phyloP scores from a whole-genome alignment of 768 basidiomycete species.

The Amylocystis lapponica region DNA sequence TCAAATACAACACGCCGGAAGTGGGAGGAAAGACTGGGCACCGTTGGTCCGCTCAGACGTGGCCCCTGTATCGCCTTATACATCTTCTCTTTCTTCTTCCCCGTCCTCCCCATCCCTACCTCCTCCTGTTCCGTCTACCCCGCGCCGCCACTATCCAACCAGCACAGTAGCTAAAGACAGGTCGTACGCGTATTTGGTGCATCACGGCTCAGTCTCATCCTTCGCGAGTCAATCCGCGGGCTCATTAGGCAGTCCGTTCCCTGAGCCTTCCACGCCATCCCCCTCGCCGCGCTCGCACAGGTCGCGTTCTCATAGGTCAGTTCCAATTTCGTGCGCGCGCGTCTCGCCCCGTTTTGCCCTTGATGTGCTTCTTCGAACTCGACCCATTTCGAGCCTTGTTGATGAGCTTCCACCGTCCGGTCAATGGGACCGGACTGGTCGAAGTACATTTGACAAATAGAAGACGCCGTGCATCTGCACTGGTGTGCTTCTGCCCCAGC shows the following conservation, averaged over 20 bases:
- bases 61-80: slow-evolving; percentile 10
- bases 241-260: slow-evolving; percentile 4
- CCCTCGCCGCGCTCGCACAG: slow-evolving; percentile 17
- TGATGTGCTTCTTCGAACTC: too few species aligned
- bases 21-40: slow-evolving; percentile 10
- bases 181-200: slow-evolving; percentile 9
- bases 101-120: slow-evolving; percentile 14
- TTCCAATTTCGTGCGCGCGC: slow-evolving; percentile 4
- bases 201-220: slow-evolving; percentile 12
- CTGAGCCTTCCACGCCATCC: slow-evolving; percentile 16
- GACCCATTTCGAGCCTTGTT: too few species aligned
- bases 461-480: slow-evolving; percentile 3
- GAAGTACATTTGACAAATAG: slow-evolving; percentile 4
- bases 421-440: slow-evolving; percentile 1
- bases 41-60: slow-evolving; percentile 14
- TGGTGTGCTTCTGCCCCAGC: background rate
- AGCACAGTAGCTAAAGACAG: background rate
- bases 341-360: too few species aligned
- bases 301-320: slow-evolving; percentile 16
- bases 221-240: slow-evolving; percentile 8
- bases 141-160: slow-evolving; percentile 10
- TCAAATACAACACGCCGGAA: slow-evolving; percentile 19
- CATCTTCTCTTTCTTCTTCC: slow-evolving; percentile 18
- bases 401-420: slow-evolving; percentile 3
- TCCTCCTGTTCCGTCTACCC: slow-evolving; percentile 11